phyloP scores from a whole-genome alignment of 805 yeast genomes.

The Nakazawaea wickerhamii region DNA sequence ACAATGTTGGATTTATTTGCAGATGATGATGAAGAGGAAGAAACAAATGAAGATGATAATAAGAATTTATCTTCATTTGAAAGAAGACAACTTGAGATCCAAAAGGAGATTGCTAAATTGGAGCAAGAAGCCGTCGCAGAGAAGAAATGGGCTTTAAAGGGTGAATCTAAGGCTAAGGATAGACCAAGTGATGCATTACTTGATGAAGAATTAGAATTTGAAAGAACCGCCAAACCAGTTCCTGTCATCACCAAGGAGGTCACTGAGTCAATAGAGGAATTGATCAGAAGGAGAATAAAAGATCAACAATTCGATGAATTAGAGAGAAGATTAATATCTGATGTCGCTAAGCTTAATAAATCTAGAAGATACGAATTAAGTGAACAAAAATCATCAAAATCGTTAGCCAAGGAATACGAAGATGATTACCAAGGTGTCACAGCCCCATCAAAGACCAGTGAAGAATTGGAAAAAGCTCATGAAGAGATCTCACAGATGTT shows the following conservation, averaged over 20 bases:
- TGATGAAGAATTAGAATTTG: conserved; percentile 81
- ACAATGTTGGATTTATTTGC: conserved; percentile 63
- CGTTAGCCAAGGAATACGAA: conserved; percentile 89
- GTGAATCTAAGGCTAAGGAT: conserved; percentile 79
- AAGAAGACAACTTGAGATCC: conserved; percentile 72
- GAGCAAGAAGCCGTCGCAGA: conserved; percentile 88
- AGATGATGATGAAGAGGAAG: conserved; percentile 24
- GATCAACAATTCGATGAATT: conserved; percentile 79
- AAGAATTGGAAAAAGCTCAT: conserved; percentile 67
- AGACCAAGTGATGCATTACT: conserved; percentile 83
- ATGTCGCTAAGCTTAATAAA: conserved; percentile 56
- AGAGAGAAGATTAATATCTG: conserved; percentile 64
- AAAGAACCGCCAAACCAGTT: conserved; percentile 90
- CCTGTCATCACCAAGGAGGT: conserved; percentile 90
- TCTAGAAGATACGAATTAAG: conserved; percentile 58
- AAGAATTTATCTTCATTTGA: conserved; percentile 67
- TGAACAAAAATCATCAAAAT: conserved; percentile 79
- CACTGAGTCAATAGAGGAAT: conserved; percentile 81
- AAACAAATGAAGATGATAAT: conserved; percentile 5
- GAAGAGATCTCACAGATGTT: conserved; percentile 69
- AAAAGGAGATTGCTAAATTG: conserved; percentile 67
- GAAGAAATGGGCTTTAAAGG: conserved; percentile 91
- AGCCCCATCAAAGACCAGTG: conserved; percentile 42
- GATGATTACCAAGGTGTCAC: conserved; percentile 62
- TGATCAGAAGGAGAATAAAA: conserved; percentile 77